A percentile compares a stretch with the other conserved stretches of the same genome.
phyloP scores from a whole-genome alignment of 345 rosid species.

The Gossypium stocksii region DNA sequence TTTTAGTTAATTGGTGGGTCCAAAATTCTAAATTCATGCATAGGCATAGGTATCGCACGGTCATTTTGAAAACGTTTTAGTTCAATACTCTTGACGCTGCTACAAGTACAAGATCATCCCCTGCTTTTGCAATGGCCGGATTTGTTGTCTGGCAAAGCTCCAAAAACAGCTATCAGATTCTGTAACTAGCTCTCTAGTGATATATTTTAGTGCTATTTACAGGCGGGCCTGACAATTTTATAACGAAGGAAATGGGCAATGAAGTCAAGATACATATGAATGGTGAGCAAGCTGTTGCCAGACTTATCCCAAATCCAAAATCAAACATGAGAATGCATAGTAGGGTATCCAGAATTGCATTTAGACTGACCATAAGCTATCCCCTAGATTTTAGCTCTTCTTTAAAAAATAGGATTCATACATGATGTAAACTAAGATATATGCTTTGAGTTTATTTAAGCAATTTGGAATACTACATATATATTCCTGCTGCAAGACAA shows the following conservation, averaged over 20 bases:
- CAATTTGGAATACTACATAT: not conserved
- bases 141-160: not conserved
- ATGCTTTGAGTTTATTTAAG: not conserved
- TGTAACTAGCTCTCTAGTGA: not conserved
- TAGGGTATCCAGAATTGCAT: not conserved
- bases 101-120: no score
- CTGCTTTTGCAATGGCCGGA: not conserved
- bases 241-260: not conserved
- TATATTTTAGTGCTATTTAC: not conserved
- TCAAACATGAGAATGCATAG: not conserved
- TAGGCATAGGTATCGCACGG: not conserved
- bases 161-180: not conserved
- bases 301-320: not conserved
- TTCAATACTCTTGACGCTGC: no score
- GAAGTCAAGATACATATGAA: not conserved
- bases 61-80: no score
- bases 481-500: not conserved
- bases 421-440: not conserved
- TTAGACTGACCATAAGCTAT: not conserved
- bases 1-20: conserved; percentile 3
- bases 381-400: not conserved
- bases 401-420: not conserved
- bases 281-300: not conserved
- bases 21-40: conserved; percentile 3
- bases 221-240: not conserved